Evolutionary conservation across 176 grass and related monocot species (phyloP).

Genomic region (Chloris gayana): DNA sequence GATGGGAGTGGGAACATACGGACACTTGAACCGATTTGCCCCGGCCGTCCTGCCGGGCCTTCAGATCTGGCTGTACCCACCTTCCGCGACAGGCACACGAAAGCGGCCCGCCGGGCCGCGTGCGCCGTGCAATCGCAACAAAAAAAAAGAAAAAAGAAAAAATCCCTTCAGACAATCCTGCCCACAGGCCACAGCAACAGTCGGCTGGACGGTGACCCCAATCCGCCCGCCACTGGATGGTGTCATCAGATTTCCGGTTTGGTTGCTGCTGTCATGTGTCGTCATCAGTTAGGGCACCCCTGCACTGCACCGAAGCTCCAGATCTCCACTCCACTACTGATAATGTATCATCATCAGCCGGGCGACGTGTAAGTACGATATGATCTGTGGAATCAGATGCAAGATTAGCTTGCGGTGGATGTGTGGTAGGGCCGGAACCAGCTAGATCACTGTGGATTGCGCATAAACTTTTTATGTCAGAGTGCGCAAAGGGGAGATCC

Average conservation of each 20-base stretch:
- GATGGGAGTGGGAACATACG: not conserved
- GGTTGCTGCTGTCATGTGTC: not conserved
- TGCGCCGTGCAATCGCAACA: constrained; percentile 11
- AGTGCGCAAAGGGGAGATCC: not conserved
- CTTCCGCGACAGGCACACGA: not conserved
- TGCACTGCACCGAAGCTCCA: no score
- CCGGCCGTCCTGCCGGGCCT: not conserved
- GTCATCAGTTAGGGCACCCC: no score
- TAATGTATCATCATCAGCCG: no score
- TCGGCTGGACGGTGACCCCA: not conserved
- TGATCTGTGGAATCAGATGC: not conserved
- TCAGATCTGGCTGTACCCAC: constrained; percentile 17
- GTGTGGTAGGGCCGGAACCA: not conserved
- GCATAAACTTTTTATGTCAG: not conserved
- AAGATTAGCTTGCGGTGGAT: not conserved
- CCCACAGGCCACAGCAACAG: not conserved
- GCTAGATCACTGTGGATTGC: not conserved
- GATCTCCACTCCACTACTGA: no score
- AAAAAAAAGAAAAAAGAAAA: not conserved
- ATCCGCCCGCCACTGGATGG: not conserved
- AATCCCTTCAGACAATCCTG: not conserved
- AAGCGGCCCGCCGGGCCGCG: not conserved
- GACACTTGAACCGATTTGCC: not conserved
- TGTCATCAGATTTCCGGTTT: not conserved
- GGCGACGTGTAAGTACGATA: no score